phyloP scores from a whole-genome alignment of 768 basidiomycete species.

The Trametopsis cervina region DNA sequence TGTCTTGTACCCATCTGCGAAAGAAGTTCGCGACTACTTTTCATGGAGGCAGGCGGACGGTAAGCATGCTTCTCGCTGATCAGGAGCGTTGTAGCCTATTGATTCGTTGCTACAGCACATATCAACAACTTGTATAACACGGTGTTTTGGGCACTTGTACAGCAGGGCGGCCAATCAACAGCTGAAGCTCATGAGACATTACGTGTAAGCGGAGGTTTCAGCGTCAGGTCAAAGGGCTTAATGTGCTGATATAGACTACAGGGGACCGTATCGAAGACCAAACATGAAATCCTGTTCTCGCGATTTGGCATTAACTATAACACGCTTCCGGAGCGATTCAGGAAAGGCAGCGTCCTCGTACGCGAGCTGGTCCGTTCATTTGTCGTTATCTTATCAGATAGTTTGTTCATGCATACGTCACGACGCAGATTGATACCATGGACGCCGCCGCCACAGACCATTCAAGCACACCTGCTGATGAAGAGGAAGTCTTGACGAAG shows the following conservation, averaged over 20 bases:
- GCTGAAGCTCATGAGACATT: conserved; percentile 79
- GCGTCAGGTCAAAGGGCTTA: too few species aligned
- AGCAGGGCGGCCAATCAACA: conserved; percentile 70
- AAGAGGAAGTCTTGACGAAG: neutral
- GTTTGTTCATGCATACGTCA: too few species aligned
- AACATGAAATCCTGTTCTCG: conserved; percentile 86
- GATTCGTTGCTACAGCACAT: conserved; percentile 56
- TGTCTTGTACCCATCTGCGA: conserved; percentile 68
- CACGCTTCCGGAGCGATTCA: conserved; percentile 55
- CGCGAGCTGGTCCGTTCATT: conserved; percentile 43
- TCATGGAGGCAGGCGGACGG: conserved; percentile 96
- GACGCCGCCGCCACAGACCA: too few species aligned
- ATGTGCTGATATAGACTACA: too few species aligned
- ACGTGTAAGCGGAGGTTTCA: conserved; percentile 47
- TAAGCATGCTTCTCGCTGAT: conserved; percentile 32
- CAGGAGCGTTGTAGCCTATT: neutral
- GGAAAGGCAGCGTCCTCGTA: conserved; percentile 82
- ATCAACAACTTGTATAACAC: conserved; percentile 99
- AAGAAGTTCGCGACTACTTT: conserved; percentile 85
- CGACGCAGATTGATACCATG: too few species aligned
- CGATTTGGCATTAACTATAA: conserved; percentile 89
- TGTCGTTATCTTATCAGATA: too few species aligned
- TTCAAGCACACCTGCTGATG: neutral
- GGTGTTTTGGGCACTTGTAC: conserved; percentile 88
- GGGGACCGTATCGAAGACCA: conserved; percentile 86